Evolutionary conservation across 768 basidiomycete genomes (phyloP), one percentile per base, ranked within the genome.

Genomic region (Lepiota brunneoincarnata): DNA sequence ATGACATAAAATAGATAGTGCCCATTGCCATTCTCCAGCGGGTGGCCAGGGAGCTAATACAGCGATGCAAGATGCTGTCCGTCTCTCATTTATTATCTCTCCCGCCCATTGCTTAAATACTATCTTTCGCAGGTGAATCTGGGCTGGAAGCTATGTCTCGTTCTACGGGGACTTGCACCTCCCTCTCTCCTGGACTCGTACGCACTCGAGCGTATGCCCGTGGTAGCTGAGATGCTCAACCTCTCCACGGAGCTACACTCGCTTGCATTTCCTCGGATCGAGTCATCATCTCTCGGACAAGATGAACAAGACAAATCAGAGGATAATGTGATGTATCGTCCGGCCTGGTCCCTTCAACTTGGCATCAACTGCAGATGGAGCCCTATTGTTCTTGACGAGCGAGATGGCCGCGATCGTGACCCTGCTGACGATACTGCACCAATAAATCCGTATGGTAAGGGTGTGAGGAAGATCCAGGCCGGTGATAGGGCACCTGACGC

Each of bases 291-390:
- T 28, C 26, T 28, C 7, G 26, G 26, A 7, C 3, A 28, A 28
- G 26, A 28, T 28, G 15, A 62, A 60, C 21, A 55, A 56, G 39
- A 57, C 57, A 15, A 60, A 51, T 40, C 55, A 10, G 56, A 53
- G n/a, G 58, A 44, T 6, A 61, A 57, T 17, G 50, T 51, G 7
- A 67, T 64, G 63, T 55, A 63, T 14, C 61, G 62, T 20, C 49
- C 47, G 2, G 60, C 62, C 15, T 59, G 61, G 2, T 52, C 78
- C 4, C 58, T 64, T 17, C 76, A 78, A 63, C 72, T 81, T 34
- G 79, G 78, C 6, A 69, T 82, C 40, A 83, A 83, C 63, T 83
- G 77, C 59, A 72, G 82, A 7, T 72, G 74, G 64, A 82, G 81
- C 60, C 57, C 74, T 0, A 69, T 81, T 18, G 67, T 82, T 1